These are phyloP conservation scores for Aspergillus coremiiformis DNA, from an alignment of 495 filamentous ascomycete species.

Conservation along the genomic window DNA sequence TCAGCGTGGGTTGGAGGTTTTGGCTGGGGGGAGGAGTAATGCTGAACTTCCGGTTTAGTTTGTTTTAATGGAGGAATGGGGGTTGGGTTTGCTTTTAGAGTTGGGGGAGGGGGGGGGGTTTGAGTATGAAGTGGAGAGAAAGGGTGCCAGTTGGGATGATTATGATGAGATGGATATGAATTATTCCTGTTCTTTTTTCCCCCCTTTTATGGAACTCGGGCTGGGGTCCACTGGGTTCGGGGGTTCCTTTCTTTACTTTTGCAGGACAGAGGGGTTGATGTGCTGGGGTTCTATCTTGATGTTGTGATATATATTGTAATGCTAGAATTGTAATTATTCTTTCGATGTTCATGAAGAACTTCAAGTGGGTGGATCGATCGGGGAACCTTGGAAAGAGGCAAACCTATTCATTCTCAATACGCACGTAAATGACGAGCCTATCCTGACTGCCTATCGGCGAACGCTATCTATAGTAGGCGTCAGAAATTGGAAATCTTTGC, in stretches of 20 bases:
- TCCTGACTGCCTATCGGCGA: not conserved
- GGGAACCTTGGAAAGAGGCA: no score
- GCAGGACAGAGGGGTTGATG: not conserved
- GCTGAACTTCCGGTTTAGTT: conserved; percentile 63
- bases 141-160: not conserved
- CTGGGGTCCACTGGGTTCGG: no score
- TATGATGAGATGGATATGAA: conserved; percentile 1
- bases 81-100: no score
- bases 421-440: not conserved
- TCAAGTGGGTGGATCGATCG: no score
- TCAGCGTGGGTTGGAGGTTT: conserved; percentile 55
- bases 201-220: no score
- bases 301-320: not conserved
- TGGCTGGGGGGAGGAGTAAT: conserved; percentile 59
- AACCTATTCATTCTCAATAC: no score
- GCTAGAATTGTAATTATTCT: conserved; percentile 2
- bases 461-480: not conserved
- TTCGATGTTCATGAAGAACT: not conserved
- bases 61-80: no score
- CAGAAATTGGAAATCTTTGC: not conserved
- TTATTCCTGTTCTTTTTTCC: not conserved
- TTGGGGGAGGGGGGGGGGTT: not conserved
- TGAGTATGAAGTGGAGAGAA: not conserved
- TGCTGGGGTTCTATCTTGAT: not conserved
- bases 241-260: not conserved